Base-by-base conservation (phyloP, 495 filamentous ascomycete genomes). In the Penicillium verhagenii region DNA sequence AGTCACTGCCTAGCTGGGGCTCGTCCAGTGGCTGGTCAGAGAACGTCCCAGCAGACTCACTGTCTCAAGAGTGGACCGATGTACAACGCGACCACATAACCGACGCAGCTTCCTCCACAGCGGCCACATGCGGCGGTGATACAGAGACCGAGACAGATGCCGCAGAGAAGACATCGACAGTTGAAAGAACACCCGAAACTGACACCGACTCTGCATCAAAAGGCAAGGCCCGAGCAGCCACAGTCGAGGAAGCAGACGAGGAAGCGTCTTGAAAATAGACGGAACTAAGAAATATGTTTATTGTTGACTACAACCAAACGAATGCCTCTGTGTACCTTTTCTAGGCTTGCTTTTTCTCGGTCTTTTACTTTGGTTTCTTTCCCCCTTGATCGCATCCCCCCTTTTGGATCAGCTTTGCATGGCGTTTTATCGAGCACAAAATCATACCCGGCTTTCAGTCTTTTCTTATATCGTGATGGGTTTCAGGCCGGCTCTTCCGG, bases 191-290 rank as follows among this genome's bases (percentile, higher is more conserved):
- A 21, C 13, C 33, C 6, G 33, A 35, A 31, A 10, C 28, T 40
- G 38, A 29, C 29, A 4, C 48, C 21, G 31, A 24, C 5, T 19
- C 16, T 24, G 23, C 18, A 19, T 39, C 47, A 20, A 80, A 79
- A 50, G 76, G 77, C 23, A 82, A 80, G 57, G 61, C 66, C n/a
- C 72, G 73, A 42, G 66, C 72, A 19, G 66, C 69, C 8, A 79
- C 78, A 3, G 78, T 82, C 6, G 79, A 82, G 62, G 78, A 82
- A 48, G 63, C 58, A 33, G 64, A 29, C 18, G 78, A 79, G 35
- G 72, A 72, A 24, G 62, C 54, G 33, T 67, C 54, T 33, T 47
- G 25, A 29, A 45, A 8, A 45, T 26, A 26, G 23, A 26, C 7
- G 21, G 6, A 16, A 16, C 11, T n/a, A n/a, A n/a, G 14, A 16